Evolutionary conservation across 2,329 filamentous ascomycete species (phyloP), one percentile per base, ranked within the genome.

Genomic region (Lachnellula subtilissima): DNA sequence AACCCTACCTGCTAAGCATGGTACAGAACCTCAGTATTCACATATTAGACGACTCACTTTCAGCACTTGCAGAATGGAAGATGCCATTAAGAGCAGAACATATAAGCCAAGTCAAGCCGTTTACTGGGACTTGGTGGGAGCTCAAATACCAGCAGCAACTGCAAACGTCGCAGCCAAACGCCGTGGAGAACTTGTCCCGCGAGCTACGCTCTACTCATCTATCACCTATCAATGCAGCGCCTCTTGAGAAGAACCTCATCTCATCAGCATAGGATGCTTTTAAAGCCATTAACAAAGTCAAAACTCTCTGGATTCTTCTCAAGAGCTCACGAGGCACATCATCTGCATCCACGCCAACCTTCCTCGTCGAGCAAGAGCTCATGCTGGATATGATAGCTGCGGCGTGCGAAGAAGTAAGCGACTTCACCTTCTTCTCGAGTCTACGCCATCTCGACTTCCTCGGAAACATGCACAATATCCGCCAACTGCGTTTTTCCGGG

Each of bases 311-410:
- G 19, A 19, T 19, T 19, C 19, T 19, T 19, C 19, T 1, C 19
- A 19, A 19, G 19, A 19, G 19, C 19, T 19, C 19, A 19, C 19
- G 19, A 19, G 19, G 19, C 19, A 19, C 19, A 19, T 19, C 19
- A 19, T 19, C 19, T 2, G 19, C 19, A 19, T 19, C 19, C 19
- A 19, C 19, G 19, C 19, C 19, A 19, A 19, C 19, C 19, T 19
- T 19, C 19, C 19, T 19, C 19, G 19, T 19, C 19, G 49, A 57
- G 52, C 57, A 59, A 32, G 19, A 59, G 19, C 17, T 59, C 12
- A 45, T 59, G n/a, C 39, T 59, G 6, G 54, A 57, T 15, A 56
- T 59, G 49, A 47, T 59, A n/a, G 25, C 54, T 6, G 23, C 49
- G 19, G 23, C 45, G 8, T 59, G 50, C n/a, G 46, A 45, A 4